phyloP scores from a whole-genome alignment of 352 stramenopile species.

The Pythium aristosporum region DNA sequence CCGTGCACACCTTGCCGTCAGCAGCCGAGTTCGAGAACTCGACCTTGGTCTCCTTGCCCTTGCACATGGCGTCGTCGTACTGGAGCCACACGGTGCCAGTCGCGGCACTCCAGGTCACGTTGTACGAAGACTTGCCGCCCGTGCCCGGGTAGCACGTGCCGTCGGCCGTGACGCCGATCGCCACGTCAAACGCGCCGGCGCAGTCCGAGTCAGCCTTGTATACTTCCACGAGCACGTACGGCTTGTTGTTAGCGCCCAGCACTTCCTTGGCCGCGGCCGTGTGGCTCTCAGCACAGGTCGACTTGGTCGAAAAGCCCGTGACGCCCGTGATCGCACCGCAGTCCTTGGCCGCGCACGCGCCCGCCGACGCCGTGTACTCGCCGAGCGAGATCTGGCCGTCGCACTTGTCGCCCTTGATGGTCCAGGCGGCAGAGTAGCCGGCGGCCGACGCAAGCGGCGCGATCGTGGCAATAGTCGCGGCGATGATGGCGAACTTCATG shows the following conservation, averaged over 20 bases:
- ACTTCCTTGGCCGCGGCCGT: slow-evolving; percentile 1
- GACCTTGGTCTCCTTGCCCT: slow-evolving; percentile 12
- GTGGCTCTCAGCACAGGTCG: slow-evolving; percentile 12
- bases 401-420: slow-evolving; percentile 6
- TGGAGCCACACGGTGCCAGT: slow-evolving; percentile 14
- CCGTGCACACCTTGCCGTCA: slow-evolving; percentile 18
- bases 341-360: not conserved
- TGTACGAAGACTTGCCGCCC: slow-evolving; percentile 12
- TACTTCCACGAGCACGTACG: slow-evolving; percentile 16
- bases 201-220: slow-evolving; percentile 10
- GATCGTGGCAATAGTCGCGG: slow-evolving; percentile 1
- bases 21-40: not conserved
- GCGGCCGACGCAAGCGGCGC: slow-evolving; percentile 6
- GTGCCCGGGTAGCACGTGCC: slow-evolving; percentile 14
- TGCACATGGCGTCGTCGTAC: slow-evolving; percentile 13
- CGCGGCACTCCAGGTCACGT: slow-evolving; percentile 12
- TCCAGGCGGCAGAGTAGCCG: slow-evolving; percentile 15
- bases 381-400: slow-evolving; percentile 15
- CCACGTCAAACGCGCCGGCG: slow-evolving; percentile 9
- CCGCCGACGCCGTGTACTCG: slow-evolving; percentile 3
- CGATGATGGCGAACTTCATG: slow-evolving; percentile 10
- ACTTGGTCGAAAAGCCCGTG: slow-evolving; percentile 12
- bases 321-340: slow-evolving; percentile 8
- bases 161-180: slow-evolving; percentile 14
- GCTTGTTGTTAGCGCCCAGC: slow-evolving; percentile 8